Percentiles rank a stretch among this genome's conserved stretches.
Evolutionary conservation across 169 alveolate genomes (phyloP).

Genomic region (Cryptosporidium tyzzeri): DNA sequence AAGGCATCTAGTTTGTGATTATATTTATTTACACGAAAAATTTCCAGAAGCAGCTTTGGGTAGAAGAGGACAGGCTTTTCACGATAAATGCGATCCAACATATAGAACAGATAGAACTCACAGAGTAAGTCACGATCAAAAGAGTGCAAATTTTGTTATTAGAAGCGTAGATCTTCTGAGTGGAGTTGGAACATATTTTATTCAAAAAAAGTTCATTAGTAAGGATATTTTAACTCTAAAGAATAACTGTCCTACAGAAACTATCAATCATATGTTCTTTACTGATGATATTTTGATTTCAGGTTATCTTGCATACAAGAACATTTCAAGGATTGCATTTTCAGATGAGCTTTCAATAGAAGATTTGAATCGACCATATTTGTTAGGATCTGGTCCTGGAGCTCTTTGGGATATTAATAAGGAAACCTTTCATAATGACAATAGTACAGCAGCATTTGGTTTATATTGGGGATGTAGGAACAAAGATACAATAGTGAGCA

Average conservation of each 20-base stretch:
- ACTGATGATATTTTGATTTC: conserved; percentile 72
- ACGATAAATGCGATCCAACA: conserved; percentile 75
- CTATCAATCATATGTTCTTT: conserved; percentile 60
- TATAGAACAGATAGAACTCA: conserved; percentile 65
- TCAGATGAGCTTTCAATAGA: conserved; percentile 27
- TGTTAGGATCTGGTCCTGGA: conserved; percentile 77
- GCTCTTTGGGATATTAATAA: conserved; percentile 71
- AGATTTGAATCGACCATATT: conserved; percentile 48
- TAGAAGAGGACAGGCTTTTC: conserved; percentile 75
- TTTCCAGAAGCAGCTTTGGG: conserved; percentile 76
- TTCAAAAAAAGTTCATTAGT: conserved; percentile 51
- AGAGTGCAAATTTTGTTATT: conserved; percentile 56
- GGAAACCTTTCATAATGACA: conserved; percentile 57
- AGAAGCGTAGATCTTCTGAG: conserved; percentile 65
- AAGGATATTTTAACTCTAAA: conserved; percentile 56
- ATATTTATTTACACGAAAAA: conserved; percentile 43
- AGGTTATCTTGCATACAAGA: conserved; percentile 74
- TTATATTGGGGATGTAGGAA: conserved; percentile 70
- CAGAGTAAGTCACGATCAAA: conserved; percentile 73
- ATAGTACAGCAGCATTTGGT: conserved; percentile 68
- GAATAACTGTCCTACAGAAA: conserved; percentile 62
- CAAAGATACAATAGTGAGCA: neutral
- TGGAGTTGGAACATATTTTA: conserved; percentile 76
- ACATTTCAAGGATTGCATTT: conserved; percentile 65
- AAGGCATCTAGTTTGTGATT: conserved; percentile 74